Conservation (phyloP, 108 stramenopile genomes). For the Aurantiochytrium sp. region DNA sequence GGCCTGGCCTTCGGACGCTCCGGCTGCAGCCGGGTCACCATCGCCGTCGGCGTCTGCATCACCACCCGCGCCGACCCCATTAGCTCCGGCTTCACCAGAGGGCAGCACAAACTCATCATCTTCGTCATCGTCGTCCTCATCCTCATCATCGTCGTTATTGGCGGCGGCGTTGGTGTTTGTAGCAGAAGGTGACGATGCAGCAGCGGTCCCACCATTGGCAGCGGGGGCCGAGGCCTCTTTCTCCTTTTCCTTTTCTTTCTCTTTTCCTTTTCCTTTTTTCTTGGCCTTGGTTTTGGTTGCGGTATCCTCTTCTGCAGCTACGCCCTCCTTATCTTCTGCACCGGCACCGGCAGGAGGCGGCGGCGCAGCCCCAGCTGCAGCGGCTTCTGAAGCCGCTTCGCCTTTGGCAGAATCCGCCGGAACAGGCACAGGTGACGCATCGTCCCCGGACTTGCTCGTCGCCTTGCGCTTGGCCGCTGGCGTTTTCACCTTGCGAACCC, state of each 20-base stretch:
- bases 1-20: too few species aligned
- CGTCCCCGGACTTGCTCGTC: background rate
- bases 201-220: background rate
- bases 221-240: background rate
- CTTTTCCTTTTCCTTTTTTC: background rate
- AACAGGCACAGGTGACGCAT: background rate
- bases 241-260: background rate
- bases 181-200: background rate
- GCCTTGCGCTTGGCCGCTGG: background rate
- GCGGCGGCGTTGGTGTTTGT: background rate
- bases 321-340: background rate
- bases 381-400: background rate
- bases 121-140: background rate
- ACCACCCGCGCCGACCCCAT: too few species aligned
- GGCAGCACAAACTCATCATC: background rate
- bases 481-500: background rate
- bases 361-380: background rate
- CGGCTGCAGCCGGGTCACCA: too few species aligned
- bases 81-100: too few species aligned
- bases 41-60: too few species aligned
- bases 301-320: background rate
- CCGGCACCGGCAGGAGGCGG: background rate
- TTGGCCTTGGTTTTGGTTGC: background rate
- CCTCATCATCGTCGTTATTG: background rate
- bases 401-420: background rate